Evolutionary conservation across 345 rosid species (phyloP).

Genomic region (Aethionema arabicum): DNA sequence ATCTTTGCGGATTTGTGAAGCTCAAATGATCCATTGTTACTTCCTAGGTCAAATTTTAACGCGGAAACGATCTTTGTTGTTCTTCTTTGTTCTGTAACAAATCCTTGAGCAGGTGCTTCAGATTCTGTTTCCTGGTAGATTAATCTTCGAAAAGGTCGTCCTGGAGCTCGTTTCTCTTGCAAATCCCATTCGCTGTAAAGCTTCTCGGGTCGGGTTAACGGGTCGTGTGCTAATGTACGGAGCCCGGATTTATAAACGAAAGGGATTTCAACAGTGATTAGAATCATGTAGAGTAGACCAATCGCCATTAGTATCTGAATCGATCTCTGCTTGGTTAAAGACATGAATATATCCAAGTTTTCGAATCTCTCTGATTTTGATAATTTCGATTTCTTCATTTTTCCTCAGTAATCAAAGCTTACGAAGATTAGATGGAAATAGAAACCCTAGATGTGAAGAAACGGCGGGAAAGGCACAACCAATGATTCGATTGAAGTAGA

Average conservation of each 20-base stretch:
- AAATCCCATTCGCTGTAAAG: slow-evolving; percentile 46
- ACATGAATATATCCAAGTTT: slow-evolving; percentile 36
- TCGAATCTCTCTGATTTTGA: slow-evolving; percentile 26
- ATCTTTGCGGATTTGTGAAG: slow-evolving; percentile 52
- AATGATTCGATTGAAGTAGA: not conserved
- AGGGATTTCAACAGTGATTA: slow-evolving; percentile 65
- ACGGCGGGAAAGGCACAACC: slow-evolving; percentile 5
- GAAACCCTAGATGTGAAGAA: slow-evolving; percentile 6
- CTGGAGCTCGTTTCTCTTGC: slow-evolving; percentile 48
- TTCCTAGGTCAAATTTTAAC: slow-evolving; percentile 42
- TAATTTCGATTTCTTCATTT: slow-evolving; percentile 10
- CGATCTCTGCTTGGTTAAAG: slow-evolving; percentile 51
- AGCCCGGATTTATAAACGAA: slow-evolving; percentile 44
- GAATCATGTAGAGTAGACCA: slow-evolving; percentile 47
- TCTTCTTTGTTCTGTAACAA: slow-evolving; percentile 4
- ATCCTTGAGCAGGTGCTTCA: slow-evolving; percentile 29
- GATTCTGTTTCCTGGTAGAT: slow-evolving; percentile 39
- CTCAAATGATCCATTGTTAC: slow-evolving; percentile 45
- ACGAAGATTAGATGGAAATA: not conserved
- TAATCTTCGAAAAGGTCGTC: slow-evolving; percentile 49
- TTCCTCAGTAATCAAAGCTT: not conserved
- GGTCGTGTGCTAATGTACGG: slow-evolving; percentile 44
- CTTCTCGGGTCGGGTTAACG: slow-evolving; percentile 37
- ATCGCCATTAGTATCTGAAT: slow-evolving; percentile 54
- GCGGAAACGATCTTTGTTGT: slow-evolving; percentile 37